A percentile compares a stretch with the other conserved stretches of the same genome.
Conservation (phyloP, 2,329 filamentous ascomycete genomes). For the Alternaria sp. region DNA sequence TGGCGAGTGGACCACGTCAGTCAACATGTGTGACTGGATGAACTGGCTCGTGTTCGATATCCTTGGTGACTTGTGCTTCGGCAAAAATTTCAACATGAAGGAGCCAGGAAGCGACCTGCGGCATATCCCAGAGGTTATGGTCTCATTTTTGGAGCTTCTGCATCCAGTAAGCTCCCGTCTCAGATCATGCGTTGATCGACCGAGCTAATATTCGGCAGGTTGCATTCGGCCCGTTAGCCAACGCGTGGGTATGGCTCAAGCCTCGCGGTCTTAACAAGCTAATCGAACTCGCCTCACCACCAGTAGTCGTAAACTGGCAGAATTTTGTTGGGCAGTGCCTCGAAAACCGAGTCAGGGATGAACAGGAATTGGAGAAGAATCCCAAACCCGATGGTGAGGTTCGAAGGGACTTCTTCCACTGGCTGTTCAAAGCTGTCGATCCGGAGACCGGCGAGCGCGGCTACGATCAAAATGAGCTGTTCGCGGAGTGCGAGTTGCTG, state of each 20-base stretch:
- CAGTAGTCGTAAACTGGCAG: conserved; percentile 24
- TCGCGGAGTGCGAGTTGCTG: conserved; percentile 33
- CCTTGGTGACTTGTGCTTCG: conserved; percentile 55
- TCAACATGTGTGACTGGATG: conserved; percentile 30
- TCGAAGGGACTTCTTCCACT: conserved; percentile 54
- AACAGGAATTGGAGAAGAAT: conserved; percentile 24
- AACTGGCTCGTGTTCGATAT: conserved; percentile 56
- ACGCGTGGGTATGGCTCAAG: conserved; percentile 33
- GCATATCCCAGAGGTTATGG: conserved; percentile 33
- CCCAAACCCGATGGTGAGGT: conserved; percentile 27
- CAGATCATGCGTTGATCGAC: background rate
- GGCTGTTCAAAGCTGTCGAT: conserved; percentile 53
- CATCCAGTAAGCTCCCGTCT: conserved; percentile 22
- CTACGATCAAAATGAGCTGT: conserved; percentile 51
- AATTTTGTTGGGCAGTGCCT: conserved; percentile 29
- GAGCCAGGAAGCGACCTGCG: conserved; percentile 29
- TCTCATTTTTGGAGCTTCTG: conserved; percentile 25
- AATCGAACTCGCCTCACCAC: conserved; percentile 21
- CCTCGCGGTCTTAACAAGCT: conserved; percentile 32
- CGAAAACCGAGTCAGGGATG: conserved; percentile 15
- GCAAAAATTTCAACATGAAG: conserved; percentile 48
- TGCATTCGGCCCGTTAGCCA: conserved; percentile 11
- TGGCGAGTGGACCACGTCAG: conserved; percentile 20
- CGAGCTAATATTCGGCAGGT: conserved; percentile 4
- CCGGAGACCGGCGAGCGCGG: conserved; percentile 48